A percentile compares a stretch with the other conserved stretches of the same genome.
phyloP scores from a whole-genome alignment of 2,329 filamentous ascomycete genomes.

The Drechslerella stenobrocha region DNA sequence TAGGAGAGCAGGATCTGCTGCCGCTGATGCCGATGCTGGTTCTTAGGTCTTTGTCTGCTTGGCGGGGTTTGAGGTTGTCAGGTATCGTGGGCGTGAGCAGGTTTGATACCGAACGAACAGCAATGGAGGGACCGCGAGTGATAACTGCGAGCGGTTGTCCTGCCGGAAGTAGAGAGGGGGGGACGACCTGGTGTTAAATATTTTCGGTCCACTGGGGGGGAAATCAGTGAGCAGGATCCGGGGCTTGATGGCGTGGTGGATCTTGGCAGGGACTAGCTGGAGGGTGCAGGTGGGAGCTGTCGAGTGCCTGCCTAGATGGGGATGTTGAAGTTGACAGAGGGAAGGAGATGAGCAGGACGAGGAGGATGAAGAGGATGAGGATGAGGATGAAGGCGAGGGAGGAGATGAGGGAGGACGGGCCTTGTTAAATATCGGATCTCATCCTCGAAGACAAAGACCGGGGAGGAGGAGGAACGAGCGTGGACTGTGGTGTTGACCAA shows the following conservation, averaged over 20 bases:
- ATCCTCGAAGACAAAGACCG: too few species aligned
- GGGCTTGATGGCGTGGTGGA: not conserved
- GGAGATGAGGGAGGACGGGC: slow-evolving; percentile 6
- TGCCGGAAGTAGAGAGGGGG: not conserved
- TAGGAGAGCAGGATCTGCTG: slow-evolving; percentile 2
- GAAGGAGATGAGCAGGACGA: too few species aligned
- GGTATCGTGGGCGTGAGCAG: not conserved
- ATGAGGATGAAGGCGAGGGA: not conserved
- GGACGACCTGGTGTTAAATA: not conserved
- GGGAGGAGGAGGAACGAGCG: too few species aligned
- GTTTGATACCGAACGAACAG: not conserved
- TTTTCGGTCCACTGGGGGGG: not conserved
- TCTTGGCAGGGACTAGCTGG: slow-evolving; percentile 2
- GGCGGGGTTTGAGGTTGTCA: slow-evolving; percentile 3
- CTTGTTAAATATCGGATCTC: slow-evolving; percentile 23
- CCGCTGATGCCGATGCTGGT: too few species aligned
- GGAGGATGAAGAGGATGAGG: slow-evolving; percentile 10
- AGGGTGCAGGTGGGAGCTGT: not conserved
- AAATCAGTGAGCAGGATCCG: slow-evolving; percentile 4
- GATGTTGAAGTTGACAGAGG: not conserved
- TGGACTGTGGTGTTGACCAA: too few species aligned
- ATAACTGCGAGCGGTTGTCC: not conserved
- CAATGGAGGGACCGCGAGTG: not conserved
- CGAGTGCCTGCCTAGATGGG: slow-evolving; percentile 6
- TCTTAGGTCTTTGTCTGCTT: too few species aligned